Evolutionary conservation across 2,329 filamentous ascomycete species (phyloP).

Genomic region (Graphilbum sp.): DNA sequence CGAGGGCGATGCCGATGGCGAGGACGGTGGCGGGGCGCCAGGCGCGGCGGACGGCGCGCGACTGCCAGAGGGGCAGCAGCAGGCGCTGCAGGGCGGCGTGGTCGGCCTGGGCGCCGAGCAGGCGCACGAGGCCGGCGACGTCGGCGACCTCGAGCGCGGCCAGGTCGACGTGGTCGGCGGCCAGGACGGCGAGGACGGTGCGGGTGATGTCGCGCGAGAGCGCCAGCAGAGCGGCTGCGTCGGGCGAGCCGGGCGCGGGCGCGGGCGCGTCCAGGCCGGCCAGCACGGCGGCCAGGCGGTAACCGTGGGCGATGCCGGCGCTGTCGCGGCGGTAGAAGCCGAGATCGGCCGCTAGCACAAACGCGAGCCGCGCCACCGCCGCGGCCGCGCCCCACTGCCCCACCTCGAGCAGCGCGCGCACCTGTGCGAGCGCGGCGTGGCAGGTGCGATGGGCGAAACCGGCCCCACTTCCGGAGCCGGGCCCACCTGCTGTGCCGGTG

Average conservation of each 20-base stretch:
- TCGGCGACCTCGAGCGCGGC: constrained; percentile 25
- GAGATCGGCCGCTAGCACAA: constrained; percentile 24
- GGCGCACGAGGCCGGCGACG: constrained; percentile 24
- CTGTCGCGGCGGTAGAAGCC: constrained; percentile 19
- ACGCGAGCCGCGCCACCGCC: constrained; percentile 24
- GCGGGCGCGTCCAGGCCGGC: constrained; percentile 22
- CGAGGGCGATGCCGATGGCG: constrained; percentile 15
- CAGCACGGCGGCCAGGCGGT: constrained; percentile 26
- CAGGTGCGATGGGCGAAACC: constrained; percentile 21
- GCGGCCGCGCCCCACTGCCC: constrained; percentile 23
- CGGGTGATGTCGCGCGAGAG: constrained; percentile 22
- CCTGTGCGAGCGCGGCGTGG: constrained; percentile 19
- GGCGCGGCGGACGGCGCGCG: constrained; percentile 17
- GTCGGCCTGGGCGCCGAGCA: constrained; percentile 30
- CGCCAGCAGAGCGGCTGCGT: constrained; percentile 18
- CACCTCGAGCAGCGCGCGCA: constrained; percentile 18
- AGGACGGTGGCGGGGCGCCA: constrained; percentile 16
- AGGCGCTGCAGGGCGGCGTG: constrained; percentile 26
- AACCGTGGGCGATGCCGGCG: constrained; percentile 23
- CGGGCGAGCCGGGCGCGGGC: constrained; percentile 16
- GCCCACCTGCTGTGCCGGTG: too few species aligned
- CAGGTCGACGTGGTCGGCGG: constrained; percentile 25
- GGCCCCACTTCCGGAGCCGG: too few species aligned
- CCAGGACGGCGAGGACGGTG: constrained; percentile 24
- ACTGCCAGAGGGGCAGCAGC: constrained; percentile 17